These are phyloP conservation scores for Erodium moschatum DNA, from an alignment of 441 rosid species.

Conservation along the genomic window DNA sequence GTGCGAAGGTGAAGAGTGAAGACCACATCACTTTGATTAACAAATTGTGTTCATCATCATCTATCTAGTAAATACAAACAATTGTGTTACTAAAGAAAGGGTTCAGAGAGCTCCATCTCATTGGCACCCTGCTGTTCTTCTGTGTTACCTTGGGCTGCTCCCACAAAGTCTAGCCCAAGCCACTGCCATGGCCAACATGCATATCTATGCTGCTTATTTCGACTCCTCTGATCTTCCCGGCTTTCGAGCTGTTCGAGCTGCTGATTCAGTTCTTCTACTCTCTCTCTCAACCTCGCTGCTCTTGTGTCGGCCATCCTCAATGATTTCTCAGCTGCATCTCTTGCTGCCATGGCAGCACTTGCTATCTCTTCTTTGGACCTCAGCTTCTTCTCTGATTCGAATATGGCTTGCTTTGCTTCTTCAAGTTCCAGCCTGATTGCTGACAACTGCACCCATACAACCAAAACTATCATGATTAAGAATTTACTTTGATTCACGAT, in stretches of 20 bases:
- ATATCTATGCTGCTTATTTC: slow-evolving; percentile 44
- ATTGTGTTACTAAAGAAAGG: slow-evolving; percentile 46
- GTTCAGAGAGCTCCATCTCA: slow-evolving; percentile 96
- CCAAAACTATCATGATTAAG: slow-evolving; percentile 13
- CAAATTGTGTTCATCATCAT: neutral
- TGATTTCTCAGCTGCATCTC: slow-evolving; percentile 91
- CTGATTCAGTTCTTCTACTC: slow-evolving; percentile 70
- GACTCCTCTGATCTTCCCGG: slow-evolving; percentile 45
- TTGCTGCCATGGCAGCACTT: slow-evolving; percentile 87
- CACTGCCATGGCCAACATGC: slow-evolving; percentile 99
- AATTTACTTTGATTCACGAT: neutral
- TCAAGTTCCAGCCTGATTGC: slow-evolving; percentile 70
- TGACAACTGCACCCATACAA: slow-evolving; percentile 40
- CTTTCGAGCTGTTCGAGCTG: slow-evolving; percentile 73
- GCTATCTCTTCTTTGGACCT: slow-evolving; percentile 92
- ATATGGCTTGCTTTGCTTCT: slow-evolving; percentile 58
- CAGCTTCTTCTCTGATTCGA: slow-evolving; percentile 73
- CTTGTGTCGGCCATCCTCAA: slow-evolving; percentile 72
- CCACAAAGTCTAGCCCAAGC: slow-evolving; percentile 85
- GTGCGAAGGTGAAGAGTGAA: too few species aligned
- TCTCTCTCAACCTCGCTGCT: slow-evolving; percentile 70
- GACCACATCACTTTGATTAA: too few species aligned
- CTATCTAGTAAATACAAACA: slow-evolving; percentile 4
- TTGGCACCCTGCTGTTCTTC: slow-evolving; percentile 44
- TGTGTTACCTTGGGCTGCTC: slow-evolving; percentile 38